Evolutionary conservation across 768 basidiomycete species (phyloP).

Genomic region (Russula compacta): DNA sequence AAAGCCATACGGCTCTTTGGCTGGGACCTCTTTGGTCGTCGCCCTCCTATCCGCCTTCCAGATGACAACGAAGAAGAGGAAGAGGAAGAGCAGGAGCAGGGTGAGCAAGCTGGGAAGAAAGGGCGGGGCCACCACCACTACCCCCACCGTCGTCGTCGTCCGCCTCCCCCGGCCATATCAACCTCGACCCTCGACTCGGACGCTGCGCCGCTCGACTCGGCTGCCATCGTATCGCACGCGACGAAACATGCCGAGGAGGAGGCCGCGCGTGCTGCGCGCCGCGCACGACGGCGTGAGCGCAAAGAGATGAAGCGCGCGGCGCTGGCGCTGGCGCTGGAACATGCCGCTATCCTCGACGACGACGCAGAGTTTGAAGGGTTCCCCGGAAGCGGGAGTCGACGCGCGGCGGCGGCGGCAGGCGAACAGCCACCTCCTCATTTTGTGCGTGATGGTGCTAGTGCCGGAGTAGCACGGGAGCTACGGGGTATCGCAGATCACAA

Average conservation of each 20-base stretch:
- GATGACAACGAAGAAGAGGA: constrained; percentile 42
- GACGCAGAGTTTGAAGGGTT: constrained; percentile 55
- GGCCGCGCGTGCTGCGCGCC: constrained; percentile 38
- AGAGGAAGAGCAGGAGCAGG: not conserved
- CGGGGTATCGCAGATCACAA: not conserved
- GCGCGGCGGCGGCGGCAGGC: constrained; percentile 17
- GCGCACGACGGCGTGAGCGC: constrained; percentile 36
- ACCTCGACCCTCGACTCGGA: constrained; percentile 57
- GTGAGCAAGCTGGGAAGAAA: not conserved
- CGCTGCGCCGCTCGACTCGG: constrained; percentile 53
- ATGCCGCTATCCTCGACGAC: constrained; percentile 17
- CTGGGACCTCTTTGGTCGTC: constrained; percentile 56
- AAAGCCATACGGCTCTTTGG: constrained; percentile 52
- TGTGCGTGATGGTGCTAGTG: constrained; percentile 3
- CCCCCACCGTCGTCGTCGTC: not conserved
- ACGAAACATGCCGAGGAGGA: constrained; percentile 25
- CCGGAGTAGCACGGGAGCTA: constrained; percentile 12
- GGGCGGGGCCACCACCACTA: not conserved
- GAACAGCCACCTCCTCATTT: constrained; percentile 14
- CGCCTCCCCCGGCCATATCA: constrained; percentile 22
- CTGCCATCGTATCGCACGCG: constrained; percentile 41
- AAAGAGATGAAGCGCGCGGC: constrained; percentile 37
- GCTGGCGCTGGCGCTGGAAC: constrained; percentile 30
- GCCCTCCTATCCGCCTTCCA: constrained; percentile 48
- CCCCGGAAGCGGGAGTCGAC: constrained; percentile 38